These are phyloP conservation scores for Rhizopus microsporus DNA, from an alignment of 371 early-diverging fungal genomes.

Conservation along the genomic window DNA sequence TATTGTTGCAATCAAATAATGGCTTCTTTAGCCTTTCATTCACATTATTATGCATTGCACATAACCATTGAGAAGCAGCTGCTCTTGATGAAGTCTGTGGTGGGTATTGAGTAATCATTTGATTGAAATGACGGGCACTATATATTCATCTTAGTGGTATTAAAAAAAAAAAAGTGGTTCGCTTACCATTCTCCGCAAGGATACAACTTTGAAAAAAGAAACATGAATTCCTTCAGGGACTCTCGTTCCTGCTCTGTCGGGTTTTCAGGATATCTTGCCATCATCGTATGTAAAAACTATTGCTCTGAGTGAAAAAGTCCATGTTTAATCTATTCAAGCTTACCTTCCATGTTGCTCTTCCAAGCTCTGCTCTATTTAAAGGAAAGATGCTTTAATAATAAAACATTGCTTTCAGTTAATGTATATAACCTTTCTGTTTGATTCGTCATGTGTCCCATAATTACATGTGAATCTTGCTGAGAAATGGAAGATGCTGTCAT, in stretches of 20 bases:
- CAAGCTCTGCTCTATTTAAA: constrained; percentile 75
- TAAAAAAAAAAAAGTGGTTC: background rate
- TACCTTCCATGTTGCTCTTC: constrained; percentile 79
- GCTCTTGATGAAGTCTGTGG: constrained; percentile 78
- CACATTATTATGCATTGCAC: constrained; percentile 95
- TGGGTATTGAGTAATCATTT: constrained; percentile 80
- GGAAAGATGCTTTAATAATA: background rate
- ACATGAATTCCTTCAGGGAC: constrained; percentile 81
- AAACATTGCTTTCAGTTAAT: background rate
- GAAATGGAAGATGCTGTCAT: background rate
- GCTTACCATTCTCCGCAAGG: constrained; percentile 97
- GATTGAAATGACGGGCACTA: constrained; percentile 87
- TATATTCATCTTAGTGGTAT: background rate
- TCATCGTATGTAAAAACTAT: constrained; percentile 95
- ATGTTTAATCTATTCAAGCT: background rate
- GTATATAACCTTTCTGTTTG: constrained; percentile 67
- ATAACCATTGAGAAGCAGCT: constrained; percentile 90
- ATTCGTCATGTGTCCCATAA: constrained; percentile 84
- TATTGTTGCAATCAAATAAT: constrained; percentile 84
- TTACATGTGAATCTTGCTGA: constrained; percentile 27
- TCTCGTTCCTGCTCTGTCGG: constrained; percentile 82
- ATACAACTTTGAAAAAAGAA: constrained; percentile 87
- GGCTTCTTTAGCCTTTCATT: constrained; percentile 90
- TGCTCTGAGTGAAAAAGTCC: too few relatives aligned
- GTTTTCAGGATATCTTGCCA: constrained; percentile 86